These are phyloP conservation scores for Rhodotorula sp. DNA, from an alignment of 1,284 basidiomycete species.

Conservation along the genomic window DNA sequence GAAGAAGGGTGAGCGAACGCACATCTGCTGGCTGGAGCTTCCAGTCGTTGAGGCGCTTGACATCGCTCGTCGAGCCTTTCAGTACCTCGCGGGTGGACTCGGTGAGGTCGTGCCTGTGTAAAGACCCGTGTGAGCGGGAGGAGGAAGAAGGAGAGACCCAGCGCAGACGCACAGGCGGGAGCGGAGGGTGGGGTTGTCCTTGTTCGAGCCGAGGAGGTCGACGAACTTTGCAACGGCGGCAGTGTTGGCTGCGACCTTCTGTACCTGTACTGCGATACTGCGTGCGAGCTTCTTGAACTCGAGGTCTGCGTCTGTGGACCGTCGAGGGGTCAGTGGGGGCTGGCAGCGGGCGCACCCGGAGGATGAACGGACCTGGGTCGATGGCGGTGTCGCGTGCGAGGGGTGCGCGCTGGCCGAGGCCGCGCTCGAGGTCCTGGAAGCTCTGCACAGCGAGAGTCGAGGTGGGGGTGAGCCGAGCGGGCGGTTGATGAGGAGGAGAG, in stretches of 20 bases:
- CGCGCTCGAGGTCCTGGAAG: conserved; percentile 42
- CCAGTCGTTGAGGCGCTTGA: conserved; percentile 78
- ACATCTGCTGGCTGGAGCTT: conserved; percentile 62
- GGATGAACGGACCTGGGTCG: neutral
- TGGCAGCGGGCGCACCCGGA: too few relatives aligned
- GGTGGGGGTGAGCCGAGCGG: neutral
- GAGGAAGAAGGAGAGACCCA: neutral
- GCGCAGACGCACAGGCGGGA: conserved; percentile 68
- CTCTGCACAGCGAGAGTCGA: conserved; percentile 2
- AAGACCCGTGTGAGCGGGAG: neutral
- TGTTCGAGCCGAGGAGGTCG: conserved; percentile 79
- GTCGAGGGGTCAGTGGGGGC: neutral
- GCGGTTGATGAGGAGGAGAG: neutral
- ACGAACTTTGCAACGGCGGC: conserved; percentile 91
- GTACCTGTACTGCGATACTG: conserved; percentile 88
- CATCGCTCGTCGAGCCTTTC: conserved; percentile 86
- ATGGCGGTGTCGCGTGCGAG: conserved; percentile 17
- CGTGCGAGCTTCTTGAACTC: conserved; percentile 75
- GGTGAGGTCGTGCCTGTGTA: conserved; percentile 68
- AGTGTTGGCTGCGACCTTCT: conserved; percentile 98
- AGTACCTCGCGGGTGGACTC: conserved; percentile 92
- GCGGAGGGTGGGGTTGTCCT: conserved; percentile 72
- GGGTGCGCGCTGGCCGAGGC: conserved; percentile 28
- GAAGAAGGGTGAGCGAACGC: conserved; percentile 46
- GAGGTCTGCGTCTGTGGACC: conserved; percentile 34